Evolutionary conservation across 1,139 yeast genomes (phyloP), one percentile per base, ranked within the genome.

Genomic region (Taphrina communis): DNA sequence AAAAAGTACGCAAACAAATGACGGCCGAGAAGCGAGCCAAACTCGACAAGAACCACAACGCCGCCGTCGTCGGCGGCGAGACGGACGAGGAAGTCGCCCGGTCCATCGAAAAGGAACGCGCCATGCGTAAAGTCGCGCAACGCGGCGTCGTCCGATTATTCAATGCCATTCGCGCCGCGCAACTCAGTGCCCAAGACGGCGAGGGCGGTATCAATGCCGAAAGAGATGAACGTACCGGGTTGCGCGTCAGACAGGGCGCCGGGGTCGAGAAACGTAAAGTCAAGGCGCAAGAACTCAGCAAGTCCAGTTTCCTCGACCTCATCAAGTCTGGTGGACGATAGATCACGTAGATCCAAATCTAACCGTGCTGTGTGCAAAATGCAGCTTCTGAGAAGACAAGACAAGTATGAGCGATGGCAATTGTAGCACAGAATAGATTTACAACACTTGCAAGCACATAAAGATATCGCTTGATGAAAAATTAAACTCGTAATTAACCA

Each of bases 161-260:
- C 79, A 94, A 94, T 77, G 98, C 97, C 1, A 88, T 94, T 42
- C 83, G 92, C 75, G 84, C 90, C 53, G 89, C 97, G 0, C 99
- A 95, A 78, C 82, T 86, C 35, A 84, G 82, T 73, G 86, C 93
- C 17, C 77, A 72, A 55, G 80, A 80, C 35, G 25, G 51, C 55
- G 31, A 25, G 31, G 4, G 31, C 31, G 31, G 31, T 4, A 25
- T 25, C 31, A 25, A 4, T 4, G 4, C 19, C 42, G 60, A 56
- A 65, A 35, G 70, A n/a, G 53, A 41, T 38, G 21, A 50, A 39
- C 12, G 53, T 39, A 36, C 51, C 21, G 59, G 51, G 6, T 41
- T 55, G 61, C 41, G 53, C 21, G 63, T 50, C 57, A 46, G 58
- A 36, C 35, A 46, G 17, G 65, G 63, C 42, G 60, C 63, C 12